Evolutionary conservation across 2,329 filamentous ascomycete species (phyloP), one percentile per base, ranked within the genome.

Genomic region (Phaeophleospora eucalypticola): DNA sequence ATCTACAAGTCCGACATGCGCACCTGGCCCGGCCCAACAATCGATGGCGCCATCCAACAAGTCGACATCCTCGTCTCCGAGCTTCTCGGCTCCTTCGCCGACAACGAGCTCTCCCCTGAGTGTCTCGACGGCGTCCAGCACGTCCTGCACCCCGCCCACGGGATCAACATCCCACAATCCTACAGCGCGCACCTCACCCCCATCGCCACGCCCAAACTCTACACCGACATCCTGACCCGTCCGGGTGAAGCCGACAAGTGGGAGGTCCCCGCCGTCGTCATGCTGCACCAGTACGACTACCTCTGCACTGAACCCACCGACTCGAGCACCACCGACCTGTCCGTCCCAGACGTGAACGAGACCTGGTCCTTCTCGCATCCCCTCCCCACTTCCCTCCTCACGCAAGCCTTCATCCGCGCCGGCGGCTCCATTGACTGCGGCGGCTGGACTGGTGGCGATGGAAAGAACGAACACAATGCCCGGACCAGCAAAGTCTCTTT

Each of bases 1-100:
- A 81, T 98, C 24, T 84, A 97, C 55, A 94, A 95, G 71, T 95
- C 89, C 1, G 93, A 98, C 66, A 98, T 98, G 93, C 84, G 93
- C 40, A 85, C 85, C 49, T 98, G 94, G 94, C 86, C 87, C 60
- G 94, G 94, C 0, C 91, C 91, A 1, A 64, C 80, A 1, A 62
- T 77, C 15, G 70, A 35, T 2, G 73, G 75, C 12, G 70, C 76
- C 4, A 71, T 80, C 55, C 78, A 79, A 57, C 82, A 84, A 61
- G 85, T 98, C 35, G 93, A 98, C 66, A 95, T 98, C 45, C 73
- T 98, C 3, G 83, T 98, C 20, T 96, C 90, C 2, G 93, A 98
- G 68, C 80, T 98, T 0, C 80, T 98, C 0, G 93, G 89, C 32
- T 96, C 90, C 2, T 98, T 97, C 64, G 93, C 84, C 18, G 93